phyloP scores from a whole-genome alignment of 257 asterid species.

The Solanum corneliomulleri region DNA sequence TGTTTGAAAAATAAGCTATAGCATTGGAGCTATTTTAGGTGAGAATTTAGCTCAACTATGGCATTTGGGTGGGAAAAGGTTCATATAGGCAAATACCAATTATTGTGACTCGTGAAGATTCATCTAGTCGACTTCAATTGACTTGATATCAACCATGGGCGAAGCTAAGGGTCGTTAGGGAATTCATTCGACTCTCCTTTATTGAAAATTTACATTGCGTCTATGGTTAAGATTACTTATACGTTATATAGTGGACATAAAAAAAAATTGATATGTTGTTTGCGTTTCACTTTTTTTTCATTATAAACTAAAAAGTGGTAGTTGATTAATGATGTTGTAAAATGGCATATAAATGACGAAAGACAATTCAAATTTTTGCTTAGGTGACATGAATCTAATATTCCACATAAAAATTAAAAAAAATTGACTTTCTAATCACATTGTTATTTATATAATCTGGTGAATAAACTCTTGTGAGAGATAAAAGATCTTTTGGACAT shows the following conservation, averaged over 20 bases:
- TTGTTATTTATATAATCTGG: neutral
- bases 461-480: neutral
- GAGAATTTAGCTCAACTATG: neutral
- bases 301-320: neutral
- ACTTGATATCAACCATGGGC: neutral
- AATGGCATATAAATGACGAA: neutral
- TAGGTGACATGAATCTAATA: neutral
- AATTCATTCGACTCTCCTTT: neutral
- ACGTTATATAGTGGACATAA: neutral
- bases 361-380: neutral
- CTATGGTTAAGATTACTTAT: neutral
- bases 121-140: neutral
- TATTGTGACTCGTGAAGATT: neutral
- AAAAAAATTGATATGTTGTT: too few relatives aligned
- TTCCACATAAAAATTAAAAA: neutral
- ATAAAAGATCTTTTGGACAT: neutral
- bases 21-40: neutral
- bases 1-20: neutral
- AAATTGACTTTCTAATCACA: neutral
- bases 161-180: neutral
- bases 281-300: neutral
- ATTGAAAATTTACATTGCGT: neutral
- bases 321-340: neutral
- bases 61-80: neutral
- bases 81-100: neutral